Evolutionary conservation across 768 basidiomycete genomes (phyloP), one percentile per base, ranked within the genome.

Genomic region (Naganishia vaughanmartiniae): DNA sequence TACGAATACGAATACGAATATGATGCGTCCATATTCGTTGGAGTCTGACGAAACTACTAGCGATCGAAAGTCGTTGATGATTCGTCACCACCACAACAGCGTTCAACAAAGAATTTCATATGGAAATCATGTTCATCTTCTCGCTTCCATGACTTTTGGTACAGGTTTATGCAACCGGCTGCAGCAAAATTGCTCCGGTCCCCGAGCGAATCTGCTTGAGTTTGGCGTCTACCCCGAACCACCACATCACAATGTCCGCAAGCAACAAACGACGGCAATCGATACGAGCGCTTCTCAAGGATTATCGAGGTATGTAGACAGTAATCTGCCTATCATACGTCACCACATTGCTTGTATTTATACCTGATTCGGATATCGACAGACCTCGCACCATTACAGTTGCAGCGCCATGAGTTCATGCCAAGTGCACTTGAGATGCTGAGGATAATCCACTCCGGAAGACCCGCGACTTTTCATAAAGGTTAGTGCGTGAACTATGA

Each of bases 371-470:
- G 24, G 14, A 26, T 26, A 4, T 24, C 17, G 10, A 15, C 17
- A 63, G 60, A 63, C 46, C 60, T 63, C 36, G 60, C 60, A 46
- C 60, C 39, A 7, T 21, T 42, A n/a, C 21, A 26, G 30, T 46
- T 34, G 7, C 60, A 45, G 12, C 60, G 60, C 11, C 42, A 42
- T 19, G 60, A 42, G 7, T 15, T 12, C 2, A 2, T 42, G 4
- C 60, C 60, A 28, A 34, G 30, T 17, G 60, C 60, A 45, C 42
- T 63, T 1, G 60, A 63, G 12, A 63, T 45, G 60, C 60, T 63
- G 0, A 39, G 60, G 7, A 63, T 63, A 12, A 63, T 63, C 11
- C 60, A 63, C 46, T 39, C 39, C 12, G 60, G 3, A 2, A 39
- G 60, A 21, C 60, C 60, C 1, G 60, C 24, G 4, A 36, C 39